Percentiles rank a stretch among this genome's conserved stretches.
Evolutionary conservation across 495 filamentous ascomycete genomes (phyloP).

Genomic region (Hypoxylon rickii): DNA sequence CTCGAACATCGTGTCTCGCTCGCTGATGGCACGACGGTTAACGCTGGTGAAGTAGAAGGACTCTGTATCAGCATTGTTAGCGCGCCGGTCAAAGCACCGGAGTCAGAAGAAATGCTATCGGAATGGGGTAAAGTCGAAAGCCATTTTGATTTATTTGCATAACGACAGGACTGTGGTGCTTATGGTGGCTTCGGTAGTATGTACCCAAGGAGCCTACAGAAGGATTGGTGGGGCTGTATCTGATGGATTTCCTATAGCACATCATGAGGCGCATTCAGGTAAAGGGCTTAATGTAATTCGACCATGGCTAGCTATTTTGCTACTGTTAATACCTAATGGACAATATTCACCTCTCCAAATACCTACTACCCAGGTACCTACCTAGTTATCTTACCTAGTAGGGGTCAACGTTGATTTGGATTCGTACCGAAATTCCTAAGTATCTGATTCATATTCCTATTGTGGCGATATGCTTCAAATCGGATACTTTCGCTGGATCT

Average conservation of each 20-base stretch:
- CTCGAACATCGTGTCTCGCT: slow-evolving; percentile 48
- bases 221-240: slow-evolving; percentile 26
- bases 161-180: slow-evolving; percentile 1
- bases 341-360: not conserved
- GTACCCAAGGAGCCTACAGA: slow-evolving; percentile 7
- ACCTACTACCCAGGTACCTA: not conserved
- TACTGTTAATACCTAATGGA: slow-evolving; percentile 24
- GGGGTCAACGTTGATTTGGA: no score
- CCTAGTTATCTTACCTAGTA: no score
- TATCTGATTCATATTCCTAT: slow-evolving; percentile 7
- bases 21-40: slow-evolving; percentile 34
- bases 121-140: slow-evolving; percentile 44
- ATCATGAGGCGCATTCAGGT: slow-evolving; percentile 16
- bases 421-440: not conserved
- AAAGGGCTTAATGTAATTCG: slow-evolving; percentile 19
- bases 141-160: slow-evolving; percentile 37
- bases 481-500: slow-evolving; percentile 8
- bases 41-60: slow-evolving; percentile 31
- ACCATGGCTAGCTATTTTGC: slow-evolving; percentile 10
- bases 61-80: slow-evolving; percentile 49
- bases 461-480: slow-evolving; percentile 15
- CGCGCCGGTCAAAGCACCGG: slow-evolving; percentile 44
- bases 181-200: slow-evolving; percentile 7
- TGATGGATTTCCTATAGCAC: slow-evolving; percentile 31
- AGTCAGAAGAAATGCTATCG: slow-evolving; percentile 46